These are phyloP conservation scores for Alternaria conjuncta DNA, from an alignment of 2,329 filamentous ascomycete genomes.

Conservation along the genomic window DNA sequence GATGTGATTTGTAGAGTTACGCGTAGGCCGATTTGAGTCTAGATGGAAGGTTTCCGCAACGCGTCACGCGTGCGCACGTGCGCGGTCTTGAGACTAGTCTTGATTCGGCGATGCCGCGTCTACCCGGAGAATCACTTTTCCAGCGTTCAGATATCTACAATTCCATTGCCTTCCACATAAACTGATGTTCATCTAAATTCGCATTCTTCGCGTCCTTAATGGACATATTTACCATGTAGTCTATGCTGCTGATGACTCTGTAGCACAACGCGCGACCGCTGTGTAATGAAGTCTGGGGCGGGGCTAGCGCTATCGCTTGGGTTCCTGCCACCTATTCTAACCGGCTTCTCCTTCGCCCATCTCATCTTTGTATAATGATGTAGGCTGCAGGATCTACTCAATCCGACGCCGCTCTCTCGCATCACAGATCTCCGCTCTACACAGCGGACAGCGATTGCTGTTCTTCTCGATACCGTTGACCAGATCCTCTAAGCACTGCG, in stretches of 20 bases:
- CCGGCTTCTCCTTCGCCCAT: background rate
- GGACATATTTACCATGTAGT: background rate
- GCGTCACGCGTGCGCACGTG: background rate
- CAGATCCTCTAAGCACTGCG: background rate
- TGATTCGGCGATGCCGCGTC: background rate
- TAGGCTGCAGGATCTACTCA: background rate
- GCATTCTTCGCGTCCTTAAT: background rate
- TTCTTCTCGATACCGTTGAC: background rate
- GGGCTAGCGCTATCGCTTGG: background rate
- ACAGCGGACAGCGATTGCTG: background rate
- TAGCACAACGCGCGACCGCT: background rate
- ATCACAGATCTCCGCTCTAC: background rate
- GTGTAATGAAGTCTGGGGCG: background rate
- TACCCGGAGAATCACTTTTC: background rate
- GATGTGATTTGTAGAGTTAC: conserved; percentile 2
- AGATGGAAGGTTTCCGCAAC: background rate
- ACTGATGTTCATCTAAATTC: background rate
- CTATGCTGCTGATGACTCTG: background rate
- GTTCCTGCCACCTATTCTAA: background rate
- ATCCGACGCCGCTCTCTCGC: background rate
- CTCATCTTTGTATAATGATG: background rate
- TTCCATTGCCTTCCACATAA: too few relatives aligned
- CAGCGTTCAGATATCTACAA: background rate
- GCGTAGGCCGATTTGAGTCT: background rate
- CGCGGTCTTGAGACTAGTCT: background rate